Evolutionary conservation across 1,139 yeast species (phyloP).

Genomic region (Yamadazyma triangularis): DNA sequence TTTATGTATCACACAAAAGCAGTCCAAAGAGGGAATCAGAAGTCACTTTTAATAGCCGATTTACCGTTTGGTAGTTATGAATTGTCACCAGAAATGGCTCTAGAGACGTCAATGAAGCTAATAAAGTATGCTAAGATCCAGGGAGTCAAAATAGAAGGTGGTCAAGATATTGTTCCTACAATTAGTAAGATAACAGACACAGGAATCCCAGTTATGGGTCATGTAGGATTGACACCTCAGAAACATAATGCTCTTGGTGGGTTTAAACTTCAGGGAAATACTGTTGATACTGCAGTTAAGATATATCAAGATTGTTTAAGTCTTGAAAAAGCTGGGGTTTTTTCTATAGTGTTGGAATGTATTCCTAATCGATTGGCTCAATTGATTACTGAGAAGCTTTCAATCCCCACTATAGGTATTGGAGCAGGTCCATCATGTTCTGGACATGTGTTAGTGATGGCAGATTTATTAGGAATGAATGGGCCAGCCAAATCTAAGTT

Average conservation of each 20-base stretch:
- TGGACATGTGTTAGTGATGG: slow-evolving; percentile 87
- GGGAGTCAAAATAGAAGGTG: slow-evolving; percentile 88
- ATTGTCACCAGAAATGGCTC: slow-evolving; percentile 57
- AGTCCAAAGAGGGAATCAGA: slow-evolving; percentile 64
- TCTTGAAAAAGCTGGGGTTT: slow-evolving; percentile 75
- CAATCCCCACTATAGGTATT: slow-evolving; percentile 87
- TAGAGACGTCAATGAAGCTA: slow-evolving; percentile 56
- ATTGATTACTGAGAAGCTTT: slow-evolving; percentile 53
- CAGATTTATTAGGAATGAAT: slow-evolving; percentile 77
- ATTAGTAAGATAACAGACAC: slow-evolving; percentile 50
- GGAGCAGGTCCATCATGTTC: slow-evolving; percentile 87
- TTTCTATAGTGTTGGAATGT: slow-evolving; percentile 75
- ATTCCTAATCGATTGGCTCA: slow-evolving; percentile 74
- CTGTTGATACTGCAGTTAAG: slow-evolving; percentile 49
- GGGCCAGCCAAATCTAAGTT: slow-evolving; percentile 64
- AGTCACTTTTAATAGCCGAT: slow-evolving; percentile 77
- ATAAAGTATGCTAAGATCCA: slow-evolving; percentile 65
- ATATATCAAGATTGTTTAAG: slow-evolving; percentile 65
- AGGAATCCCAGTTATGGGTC: slow-evolving; percentile 92
- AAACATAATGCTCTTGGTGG: slow-evolving; percentile 78
- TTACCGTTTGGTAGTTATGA: slow-evolving; percentile 89
- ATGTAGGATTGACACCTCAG: slow-evolving; percentile 91
- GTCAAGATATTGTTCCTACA: slow-evolving; percentile 47
- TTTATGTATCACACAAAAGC: slow-evolving; percentile 74
- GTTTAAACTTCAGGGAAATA: slow-evolving; percentile 78